phyloP scores from a whole-genome alignment of 1,139 yeast genomes.

The Lizanozyma gosingica region DNA sequence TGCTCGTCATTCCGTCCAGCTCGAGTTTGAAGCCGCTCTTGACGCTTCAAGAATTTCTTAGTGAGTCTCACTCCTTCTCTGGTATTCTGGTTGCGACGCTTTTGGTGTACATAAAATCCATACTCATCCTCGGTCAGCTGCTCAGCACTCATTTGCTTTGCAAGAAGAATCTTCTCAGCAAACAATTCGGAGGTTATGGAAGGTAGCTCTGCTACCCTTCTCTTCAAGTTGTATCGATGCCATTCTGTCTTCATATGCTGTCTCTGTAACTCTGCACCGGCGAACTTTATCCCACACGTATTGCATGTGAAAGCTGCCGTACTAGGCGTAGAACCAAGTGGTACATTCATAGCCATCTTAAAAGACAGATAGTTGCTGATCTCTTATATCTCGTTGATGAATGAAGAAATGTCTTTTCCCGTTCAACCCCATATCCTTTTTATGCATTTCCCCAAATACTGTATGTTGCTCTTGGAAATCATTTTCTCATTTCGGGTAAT shows the following conservation, averaged over 20 bases:
- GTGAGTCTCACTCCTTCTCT: constrained; percentile 6
- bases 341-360: constrained; percentile 12
- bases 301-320: constrained; percentile 39
- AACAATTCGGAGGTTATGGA: constrained; percentile 43
- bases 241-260: constrained; percentile 59
- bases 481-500: too few species aligned
- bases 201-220: constrained; percentile 53
- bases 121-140: constrained; percentile 44
- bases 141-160: background rate
- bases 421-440: too few species aligned
- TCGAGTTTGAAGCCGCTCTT: background rate
- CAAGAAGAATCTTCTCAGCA: constrained; percentile 4
- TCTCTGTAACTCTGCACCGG: constrained; percentile 33
- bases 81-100: background rate
- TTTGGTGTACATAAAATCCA: constrained; percentile 33
- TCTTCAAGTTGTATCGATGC: constrained; percentile 60
- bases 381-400: too few species aligned
- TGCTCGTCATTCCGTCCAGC: background rate
- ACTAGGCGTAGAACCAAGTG: constrained; percentile 27
- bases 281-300: constrained; percentile 34
- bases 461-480: too few species aligned
- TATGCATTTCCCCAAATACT: too few species aligned
- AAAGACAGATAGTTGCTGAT: too few species aligned
- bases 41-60: background rate
- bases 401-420: too few species aligned